Percentiles rank a stretch among this genome's conserved stretches.
Evolutionary conservation across 2,329 filamentous ascomycete species (phyloP).

Genomic region (Fusarium continuum): DNA sequence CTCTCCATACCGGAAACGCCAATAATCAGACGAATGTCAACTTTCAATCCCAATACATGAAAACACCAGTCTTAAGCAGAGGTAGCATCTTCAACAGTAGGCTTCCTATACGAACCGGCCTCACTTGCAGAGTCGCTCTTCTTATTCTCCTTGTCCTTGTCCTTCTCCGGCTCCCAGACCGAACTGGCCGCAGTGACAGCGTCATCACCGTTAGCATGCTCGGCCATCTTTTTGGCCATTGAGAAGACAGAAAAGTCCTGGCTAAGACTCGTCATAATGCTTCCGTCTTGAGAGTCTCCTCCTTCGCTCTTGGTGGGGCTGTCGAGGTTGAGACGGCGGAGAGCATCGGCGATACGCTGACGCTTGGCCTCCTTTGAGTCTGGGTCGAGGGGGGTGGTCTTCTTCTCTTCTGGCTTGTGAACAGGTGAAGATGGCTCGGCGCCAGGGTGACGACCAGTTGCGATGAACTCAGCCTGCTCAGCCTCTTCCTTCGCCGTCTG

Average conservation of each 20-base stretch:
- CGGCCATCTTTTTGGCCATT: conserved; percentile 29
- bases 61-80: background rate
- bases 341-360: conserved; percentile 35
- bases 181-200: conserved; percentile 39
- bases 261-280: conserved; percentile 33
- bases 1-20: conserved; percentile 22
- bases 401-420: conserved; percentile 7
- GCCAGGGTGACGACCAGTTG: conserved; percentile 28
- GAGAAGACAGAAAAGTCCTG: conserved; percentile 42
- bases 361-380: conserved; percentile 28
- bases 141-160: conserved; percentile 8
- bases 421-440: conserved; percentile 19
- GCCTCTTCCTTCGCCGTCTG: conserved; percentile 34
- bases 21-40: conserved; percentile 4
- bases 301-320: conserved; percentile 20
- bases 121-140: conserved; percentile 29
- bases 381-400: conserved; percentile 3
- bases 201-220: conserved; percentile 28
- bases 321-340: conserved; percentile 31
- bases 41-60: background rate
- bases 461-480: conserved; percentile 34
- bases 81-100: conserved; percentile 36
- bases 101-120: conserved; percentile 37
- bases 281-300: conserved; percentile 14
- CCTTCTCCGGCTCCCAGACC: conserved; percentile 25